Evolutionary conservation across 495 filamentous ascomycete genomes (phyloP).

Genomic region (Geoglossum glabrum): DNA sequence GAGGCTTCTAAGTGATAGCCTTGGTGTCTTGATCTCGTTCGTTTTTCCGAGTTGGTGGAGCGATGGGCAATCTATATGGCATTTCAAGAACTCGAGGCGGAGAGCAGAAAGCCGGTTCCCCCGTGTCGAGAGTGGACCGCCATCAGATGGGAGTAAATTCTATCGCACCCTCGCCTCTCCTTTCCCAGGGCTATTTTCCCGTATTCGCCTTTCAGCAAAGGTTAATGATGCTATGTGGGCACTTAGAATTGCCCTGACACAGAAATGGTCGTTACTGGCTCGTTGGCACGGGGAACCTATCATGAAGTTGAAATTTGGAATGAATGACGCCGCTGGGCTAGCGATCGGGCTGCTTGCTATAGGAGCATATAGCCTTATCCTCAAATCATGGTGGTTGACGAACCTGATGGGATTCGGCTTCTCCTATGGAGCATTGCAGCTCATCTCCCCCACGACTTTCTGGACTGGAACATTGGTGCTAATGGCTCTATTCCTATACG

Average conservation of each 20-base stretch:
- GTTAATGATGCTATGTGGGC: conserved; percentile 25
- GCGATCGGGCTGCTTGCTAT: conserved; percentile 37
- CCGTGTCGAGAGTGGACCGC: conserved; percentile 10
- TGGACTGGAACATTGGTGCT: conserved; percentile 62
- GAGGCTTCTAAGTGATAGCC: conserved; percentile 43
- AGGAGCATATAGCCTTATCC: conserved; percentile 46
- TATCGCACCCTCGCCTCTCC: conserved; percentile 19
- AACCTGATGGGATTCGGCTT: conserved; percentile 78
- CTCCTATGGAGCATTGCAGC: conserved; percentile 58
- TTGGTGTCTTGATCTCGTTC: conserved; percentile 44
- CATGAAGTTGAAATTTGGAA: conserved; percentile 25
- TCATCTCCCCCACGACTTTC: conserved; percentile 85
- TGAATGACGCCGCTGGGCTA: conserved; percentile 38
- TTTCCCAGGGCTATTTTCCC: conserved; percentile 27
- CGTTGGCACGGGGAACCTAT: conserved; percentile 25
- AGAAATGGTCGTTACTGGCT: conserved; percentile 26
- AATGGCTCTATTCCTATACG: conserved; percentile 69
- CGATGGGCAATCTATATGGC: conserved; percentile 17
- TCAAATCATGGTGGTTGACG: conserved; percentile 59
- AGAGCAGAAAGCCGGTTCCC: not conserved
- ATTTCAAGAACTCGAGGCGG: not conserved
- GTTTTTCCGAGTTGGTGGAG: conserved; percentile 50
- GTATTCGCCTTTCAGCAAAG: conserved; percentile 21
- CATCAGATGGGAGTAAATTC: not conserved
- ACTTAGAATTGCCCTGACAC: conserved; percentile 24